A percentile compares a stretch with the other conserved stretches of the same genome.
phyloP scores from a whole-genome alignment of 805 yeast genomes.

The Nakazawaea laoshanensis region DNA sequence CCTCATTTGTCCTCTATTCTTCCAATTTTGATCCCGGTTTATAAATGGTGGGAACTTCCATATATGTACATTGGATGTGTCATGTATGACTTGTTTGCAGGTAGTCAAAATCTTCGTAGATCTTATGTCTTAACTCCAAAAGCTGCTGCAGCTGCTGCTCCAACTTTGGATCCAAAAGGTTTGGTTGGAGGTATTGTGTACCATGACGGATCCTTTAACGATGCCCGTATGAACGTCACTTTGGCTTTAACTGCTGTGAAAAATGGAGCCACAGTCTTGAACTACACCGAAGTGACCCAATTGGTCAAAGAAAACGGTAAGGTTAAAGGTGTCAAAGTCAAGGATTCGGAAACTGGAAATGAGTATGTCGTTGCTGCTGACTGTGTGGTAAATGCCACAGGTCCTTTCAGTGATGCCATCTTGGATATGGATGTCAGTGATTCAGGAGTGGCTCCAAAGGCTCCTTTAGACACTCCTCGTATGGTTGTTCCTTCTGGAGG shows the following conservation, averaged over 20 bases:
- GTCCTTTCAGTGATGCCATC: conserved; percentile 81
- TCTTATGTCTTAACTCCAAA: conserved; percentile 66
- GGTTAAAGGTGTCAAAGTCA: conserved; percentile 68
- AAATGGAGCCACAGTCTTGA: conserved; percentile 82
- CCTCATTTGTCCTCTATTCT: conserved; percentile 82
- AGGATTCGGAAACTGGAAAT: conserved; percentile 62
- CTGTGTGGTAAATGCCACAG: conserved; percentile 84
- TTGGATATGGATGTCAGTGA: conserved; percentile 80
- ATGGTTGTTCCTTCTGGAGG: conserved; percentile 96
- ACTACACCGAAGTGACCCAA: conserved; percentile 77
- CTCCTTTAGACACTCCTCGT: conserved; percentile 36
- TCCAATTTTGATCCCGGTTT: conserved; percentile 95
- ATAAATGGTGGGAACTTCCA: conserved; percentile 93
- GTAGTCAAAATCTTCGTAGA: conserved; percentile 72
- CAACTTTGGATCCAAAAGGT: conserved; percentile 71
- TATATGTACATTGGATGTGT: conserved; percentile 89
- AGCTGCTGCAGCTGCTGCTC: conserved; percentile 67
- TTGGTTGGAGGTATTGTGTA: conserved; percentile 88
- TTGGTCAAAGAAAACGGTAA: conserved; percentile 56
- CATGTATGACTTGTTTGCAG: conserved; percentile 89
- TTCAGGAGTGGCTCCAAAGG: conserved; percentile 52
- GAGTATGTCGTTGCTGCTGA: conserved; percentile 57
- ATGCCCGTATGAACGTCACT: conserved; percentile 81
- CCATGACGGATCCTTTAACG: conserved; percentile 94
- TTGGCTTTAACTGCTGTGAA: conserved; percentile 81